Evolutionary conservation across 257 asterid species (phyloP), one percentile per base, ranked within the genome.

Genomic region (Paraleonurus japonicus): DNA sequence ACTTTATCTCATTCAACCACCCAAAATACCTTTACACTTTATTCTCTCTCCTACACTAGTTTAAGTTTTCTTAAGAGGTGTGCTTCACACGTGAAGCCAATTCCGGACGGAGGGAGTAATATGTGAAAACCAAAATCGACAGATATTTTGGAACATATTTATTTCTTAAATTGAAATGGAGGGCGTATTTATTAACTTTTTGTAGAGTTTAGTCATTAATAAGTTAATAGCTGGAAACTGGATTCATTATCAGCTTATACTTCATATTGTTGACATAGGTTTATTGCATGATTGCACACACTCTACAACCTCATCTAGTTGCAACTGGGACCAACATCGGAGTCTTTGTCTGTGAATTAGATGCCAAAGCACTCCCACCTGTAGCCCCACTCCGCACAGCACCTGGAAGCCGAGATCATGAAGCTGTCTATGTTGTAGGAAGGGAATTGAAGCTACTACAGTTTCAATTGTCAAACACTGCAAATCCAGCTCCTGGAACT

Each of bases 321-420:
- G 96, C 98, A 59, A 84, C 95, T 68, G 98, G 98, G 80, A 89
- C 97, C 79, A 90, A 90, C 74, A 71, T 94, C 72, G 98, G 98
- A 69, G 81, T 94, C 72, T 87, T 94, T 77, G 88, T 94, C 71
- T 90, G 97, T 81, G 96, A 89, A 80, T 90, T 94, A 73, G 98
- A 94, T 85, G 74, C 89, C 72, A 86, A 84, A 80, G 81, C 98
- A 78, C 91, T 94, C 78, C 98, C 98, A 45, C 91, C 97, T 61
- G 87, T 88, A 66, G 97, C 89, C 76, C 85, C 94, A 70, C 83
- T 94, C 61, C 96, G 92, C 79, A 84, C 96, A 71, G 72, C 89
- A 45, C 81, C 88, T n/a, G 99, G 82, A 81, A 75, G 80, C 54
- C 88, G 93, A 67, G 98, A 94, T 81, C 98, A 90, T 78, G 69